Evolutionary conservation across 768 basidiomycete genomes (phyloP).

Genomic region (Mycena metata): DNA sequence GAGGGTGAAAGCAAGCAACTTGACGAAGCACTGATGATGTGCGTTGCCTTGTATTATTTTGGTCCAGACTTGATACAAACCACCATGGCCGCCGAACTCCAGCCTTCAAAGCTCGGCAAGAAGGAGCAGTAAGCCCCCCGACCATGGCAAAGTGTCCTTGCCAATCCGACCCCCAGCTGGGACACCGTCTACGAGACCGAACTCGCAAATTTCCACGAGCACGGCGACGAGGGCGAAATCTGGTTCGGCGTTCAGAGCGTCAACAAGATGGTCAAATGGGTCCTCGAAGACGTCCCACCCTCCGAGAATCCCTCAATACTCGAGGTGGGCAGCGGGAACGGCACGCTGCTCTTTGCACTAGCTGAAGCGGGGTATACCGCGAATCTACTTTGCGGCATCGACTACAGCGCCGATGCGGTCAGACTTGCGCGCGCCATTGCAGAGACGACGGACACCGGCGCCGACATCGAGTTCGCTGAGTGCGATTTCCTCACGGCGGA

Average conservation of each 20-base stretch:
- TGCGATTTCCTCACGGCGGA: slow-evolving; percentile 77
- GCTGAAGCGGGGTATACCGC: slow-evolving; percentile 74
- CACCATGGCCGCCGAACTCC: slow-evolving; percentile 46
- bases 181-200: slow-evolving; percentile 81
- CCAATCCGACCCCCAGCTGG: slow-evolving; percentile 66
- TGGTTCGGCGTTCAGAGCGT: slow-evolving; percentile 88
- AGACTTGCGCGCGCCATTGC: slow-evolving; percentile 73
- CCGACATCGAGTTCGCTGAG: slow-evolving; percentile 64
- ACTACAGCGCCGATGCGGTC: slow-evolving; percentile 83
- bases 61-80: slow-evolving; percentile 43
- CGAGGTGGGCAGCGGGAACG: slow-evolving; percentile 88
- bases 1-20: slow-evolving; percentile 8
- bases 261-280: slow-evolving; percentile 87
- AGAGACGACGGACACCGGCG: slow-evolving; percentile 49
- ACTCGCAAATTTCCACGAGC: slow-evolving; percentile 78
- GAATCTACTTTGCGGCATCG: slow-evolving; percentile 70
- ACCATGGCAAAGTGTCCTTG: not conserved
- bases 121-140: slow-evolving; percentile 75
- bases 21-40: not conserved
- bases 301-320: slow-evolving; percentile 65
- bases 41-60: slow-evolving; percentile 31
- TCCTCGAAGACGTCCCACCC: slow-evolving; percentile 65
- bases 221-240: slow-evolving; percentile 87
- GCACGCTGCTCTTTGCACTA: slow-evolving; percentile 79
- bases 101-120: slow-evolving; percentile 82